Conservation (phyloP, 495 filamentous ascomycete species). For the Terfezia boudieri region DNA sequence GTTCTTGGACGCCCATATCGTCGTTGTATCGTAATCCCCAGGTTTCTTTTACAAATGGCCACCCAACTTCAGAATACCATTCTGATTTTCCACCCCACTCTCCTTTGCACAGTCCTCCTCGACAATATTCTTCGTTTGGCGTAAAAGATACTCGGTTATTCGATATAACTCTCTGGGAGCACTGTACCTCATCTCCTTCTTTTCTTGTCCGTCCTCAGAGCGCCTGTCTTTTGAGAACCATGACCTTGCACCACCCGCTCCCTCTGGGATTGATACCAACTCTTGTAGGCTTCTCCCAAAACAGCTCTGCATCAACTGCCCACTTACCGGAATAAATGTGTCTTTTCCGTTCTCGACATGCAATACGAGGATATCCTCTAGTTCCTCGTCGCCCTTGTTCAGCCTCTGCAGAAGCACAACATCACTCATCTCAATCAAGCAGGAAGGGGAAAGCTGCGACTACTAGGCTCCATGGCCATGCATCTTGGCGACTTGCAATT, state of each 20-base stretch:
- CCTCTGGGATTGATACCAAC: conserved; percentile 62
- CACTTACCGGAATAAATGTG: conserved; percentile 68
- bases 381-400: conserved; percentile 39
- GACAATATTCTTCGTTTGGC: conserved; percentile 46
- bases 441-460: too few relatives aligned
- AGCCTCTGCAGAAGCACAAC: conserved; percentile 40
- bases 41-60: conserved; percentile 12
- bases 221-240: conserved; percentile 3
- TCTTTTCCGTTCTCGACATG: conserved; percentile 67
- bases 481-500: too few relatives aligned
- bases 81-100: conserved; percentile 23
- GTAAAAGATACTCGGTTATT: conserved; percentile 56
- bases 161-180: conserved; percentile 70
- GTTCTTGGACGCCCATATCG: background rate
- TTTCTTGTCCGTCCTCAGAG: conserved; percentile 5
- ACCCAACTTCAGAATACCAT: conserved; percentile 20
- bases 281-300: conserved; percentile 69
- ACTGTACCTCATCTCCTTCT: conserved; percentile 32
- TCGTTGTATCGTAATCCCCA: conserved; percentile 5
- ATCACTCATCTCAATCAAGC: conserved; percentile 26
- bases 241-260: conserved; percentile 32
- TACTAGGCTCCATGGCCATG: too few relatives aligned
- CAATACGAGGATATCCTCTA: conserved; percentile 82
- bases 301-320: conserved; percentile 55
- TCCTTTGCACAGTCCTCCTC: conserved; percentile 47